These are phyloP conservation scores for Saccharomycopsis selenospora DNA, from an alignment of 805 yeast genomes.

Conservation along the genomic window DNA sequence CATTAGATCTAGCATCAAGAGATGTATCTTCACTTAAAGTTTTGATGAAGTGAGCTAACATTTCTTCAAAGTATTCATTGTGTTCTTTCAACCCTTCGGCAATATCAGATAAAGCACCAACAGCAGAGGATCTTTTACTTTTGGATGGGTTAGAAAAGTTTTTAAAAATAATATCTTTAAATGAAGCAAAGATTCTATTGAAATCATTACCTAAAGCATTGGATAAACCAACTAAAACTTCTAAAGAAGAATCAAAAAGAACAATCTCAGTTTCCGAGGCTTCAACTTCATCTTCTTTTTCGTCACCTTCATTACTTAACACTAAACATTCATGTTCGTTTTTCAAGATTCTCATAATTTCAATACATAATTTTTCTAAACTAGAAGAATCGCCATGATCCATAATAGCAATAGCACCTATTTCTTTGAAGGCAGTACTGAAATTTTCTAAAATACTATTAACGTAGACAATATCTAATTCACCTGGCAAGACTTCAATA, in stretches of 20 bases:
- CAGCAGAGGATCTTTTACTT: conserved; percentile 72
- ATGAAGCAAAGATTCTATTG: conserved; percentile 59
- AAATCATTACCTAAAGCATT: conserved; percentile 75
- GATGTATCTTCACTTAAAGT: conserved; percentile 70
- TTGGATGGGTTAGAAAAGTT: conserved; percentile 56
- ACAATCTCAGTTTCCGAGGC: conserved; percentile 58
- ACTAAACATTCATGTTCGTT: conserved; percentile 82
- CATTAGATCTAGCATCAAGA: conserved; percentile 85
- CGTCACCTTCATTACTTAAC: conserved; percentile 62
- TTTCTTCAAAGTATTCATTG: conserved; percentile 61
- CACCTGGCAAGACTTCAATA: conserved; percentile 58
- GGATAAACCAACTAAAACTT: conserved; percentile 73
- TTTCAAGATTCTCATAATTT: conserved; percentile 64
- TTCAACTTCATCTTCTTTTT: conserved; percentile 48
- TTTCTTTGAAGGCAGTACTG: conserved; percentile 55
- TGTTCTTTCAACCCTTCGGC: conserved; percentile 60
- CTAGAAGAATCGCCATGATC: conserved; percentile 50
- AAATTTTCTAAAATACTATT: conserved; percentile 69
- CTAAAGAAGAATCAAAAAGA: conserved; percentile 77
- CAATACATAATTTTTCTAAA: conserved; percentile 63
- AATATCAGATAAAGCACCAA: conserved; percentile 89
- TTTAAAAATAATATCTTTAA: conserved; percentile 54
- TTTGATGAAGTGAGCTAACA: conserved; percentile 61
- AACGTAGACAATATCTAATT: conserved; percentile 78
- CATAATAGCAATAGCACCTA: conserved; percentile 69